Conservation (phyloP, 192 early-diverging fungal genomes). For the Physocladia obscura region DNA sequence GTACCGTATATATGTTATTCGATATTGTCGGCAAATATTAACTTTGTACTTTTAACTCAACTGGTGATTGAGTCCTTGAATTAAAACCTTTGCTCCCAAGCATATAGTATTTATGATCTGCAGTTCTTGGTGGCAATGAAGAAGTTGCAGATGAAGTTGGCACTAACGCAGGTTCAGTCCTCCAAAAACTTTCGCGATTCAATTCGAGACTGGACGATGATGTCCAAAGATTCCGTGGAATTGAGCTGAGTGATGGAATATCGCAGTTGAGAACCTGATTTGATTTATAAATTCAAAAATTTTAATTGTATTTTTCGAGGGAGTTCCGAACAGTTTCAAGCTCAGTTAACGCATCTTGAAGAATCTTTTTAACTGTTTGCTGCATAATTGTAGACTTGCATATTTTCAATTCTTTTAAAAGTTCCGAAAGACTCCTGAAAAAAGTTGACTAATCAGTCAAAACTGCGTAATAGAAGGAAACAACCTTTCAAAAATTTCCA, state of each 20-base stretch:
- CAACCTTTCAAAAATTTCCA: constrained; percentile 14
- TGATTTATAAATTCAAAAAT: not conserved
- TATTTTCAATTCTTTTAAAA: not conserved
- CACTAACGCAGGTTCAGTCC: not conserved
- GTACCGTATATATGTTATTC: not conserved
- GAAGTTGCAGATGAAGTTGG: not conserved
- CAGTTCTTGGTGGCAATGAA: not conserved
- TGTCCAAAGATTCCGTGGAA: constrained; percentile 6
- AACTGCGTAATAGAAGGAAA: not conserved
- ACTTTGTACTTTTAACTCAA: no score
- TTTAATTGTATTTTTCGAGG: not conserved
- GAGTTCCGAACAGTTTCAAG: not conserved
- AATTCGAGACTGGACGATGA: not conserved
- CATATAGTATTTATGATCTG: no score
- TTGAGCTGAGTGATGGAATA: not conserved
- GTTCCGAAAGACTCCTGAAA: constrained; percentile 4
- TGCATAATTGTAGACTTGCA: not conserved
- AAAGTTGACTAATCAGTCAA: not conserved
- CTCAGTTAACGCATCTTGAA: not conserved
- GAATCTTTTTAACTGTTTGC: not conserved
- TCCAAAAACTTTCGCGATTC: not conserved
- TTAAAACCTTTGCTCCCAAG: no score
- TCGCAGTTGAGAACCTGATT: not conserved
- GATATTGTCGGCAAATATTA: no score
- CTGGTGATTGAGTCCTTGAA: no score